These are phyloP conservation scores for Anthracocystis setariae DNA, from an alignment of 1,284 basidiomycete species.

Conservation along the genomic window DNA sequence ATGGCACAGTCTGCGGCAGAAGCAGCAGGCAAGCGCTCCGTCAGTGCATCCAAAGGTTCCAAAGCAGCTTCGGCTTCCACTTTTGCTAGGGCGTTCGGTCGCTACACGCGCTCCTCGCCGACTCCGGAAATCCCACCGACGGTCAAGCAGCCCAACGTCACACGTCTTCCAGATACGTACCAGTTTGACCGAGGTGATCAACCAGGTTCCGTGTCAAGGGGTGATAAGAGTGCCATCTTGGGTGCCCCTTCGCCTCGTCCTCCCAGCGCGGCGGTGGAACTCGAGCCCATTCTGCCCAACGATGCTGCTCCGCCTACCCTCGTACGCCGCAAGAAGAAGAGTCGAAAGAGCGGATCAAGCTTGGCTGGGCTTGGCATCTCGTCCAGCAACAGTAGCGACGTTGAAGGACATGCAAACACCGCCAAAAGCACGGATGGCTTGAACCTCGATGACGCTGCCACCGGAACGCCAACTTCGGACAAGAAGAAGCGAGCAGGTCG, in stretches of 20 bases:
- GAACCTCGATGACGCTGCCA: background rate
- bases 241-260: conserved; percentile 59
- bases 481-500: conserved; percentile 27
- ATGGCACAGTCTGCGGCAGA: conserved; percentile 22
- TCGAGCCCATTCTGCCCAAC: conserved; percentile 87
- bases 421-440: background rate
- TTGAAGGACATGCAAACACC: conserved; percentile 3
- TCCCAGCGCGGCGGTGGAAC: conserved; percentile 77
- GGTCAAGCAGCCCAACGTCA: conserved; percentile 69
- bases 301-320: conserved; percentile 82
- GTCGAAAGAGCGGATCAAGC: conserved; percentile 15
- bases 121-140: conserved; percentile 36
- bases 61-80: conserved; percentile 47
- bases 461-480: conserved; percentile 9
- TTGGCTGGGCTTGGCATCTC: conserved; percentile 55
- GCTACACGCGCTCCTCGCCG: conserved; percentile 40
- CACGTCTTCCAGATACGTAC: conserved; percentile 57
- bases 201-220: conserved; percentile 13
- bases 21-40: conserved; percentile 22
- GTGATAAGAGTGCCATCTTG: conserved; percentile 38
- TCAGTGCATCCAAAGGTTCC: conserved; percentile 23
- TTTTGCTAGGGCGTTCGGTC: conserved; percentile 61
- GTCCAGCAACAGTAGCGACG: conserved; percentile 13
- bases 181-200: conserved; percentile 32
- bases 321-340: conserved; percentile 35